Percentiles rank a stretch among this genome's conserved stretches.
Evolutionary conservation across 352 stramenopile genomes (phyloP).

Genomic region (Aphanomyces euteiches): DNA sequence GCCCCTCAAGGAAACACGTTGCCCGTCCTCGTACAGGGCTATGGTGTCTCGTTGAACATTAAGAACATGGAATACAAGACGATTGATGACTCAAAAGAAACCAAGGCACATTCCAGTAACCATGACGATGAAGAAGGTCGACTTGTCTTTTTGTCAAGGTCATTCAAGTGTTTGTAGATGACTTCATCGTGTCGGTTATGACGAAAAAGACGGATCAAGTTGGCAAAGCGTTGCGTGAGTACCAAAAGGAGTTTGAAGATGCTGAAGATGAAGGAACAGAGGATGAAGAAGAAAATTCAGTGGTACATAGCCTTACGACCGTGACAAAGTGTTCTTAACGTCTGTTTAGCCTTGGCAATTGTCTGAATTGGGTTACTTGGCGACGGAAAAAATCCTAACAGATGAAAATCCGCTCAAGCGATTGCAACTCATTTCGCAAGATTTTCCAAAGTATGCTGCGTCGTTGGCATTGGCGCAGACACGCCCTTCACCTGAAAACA

Average conservation of each 20-base stretch:
- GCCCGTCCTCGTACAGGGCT: conserved; percentile 86
- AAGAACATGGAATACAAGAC: conserved; percentile 98
- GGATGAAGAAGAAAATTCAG: conserved; percentile 20
- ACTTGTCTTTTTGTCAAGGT: too few relatives aligned
- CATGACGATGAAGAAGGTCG: background rate
- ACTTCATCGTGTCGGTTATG: conserved; percentile 36
- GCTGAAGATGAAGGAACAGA: conserved; percentile 34
- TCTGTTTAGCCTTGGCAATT: conserved; percentile 79
- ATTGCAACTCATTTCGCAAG: conserved; percentile 77
- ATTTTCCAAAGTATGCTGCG: conserved; percentile 86
- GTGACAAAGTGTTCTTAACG: too few relatives aligned
- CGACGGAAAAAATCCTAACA: conserved; percentile 62
- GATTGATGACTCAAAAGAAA: conserved; percentile 84
- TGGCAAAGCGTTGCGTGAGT: conserved; percentile 39
- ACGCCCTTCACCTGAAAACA: conserved; percentile 39
- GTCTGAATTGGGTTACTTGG: conserved; percentile 83
- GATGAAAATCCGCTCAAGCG: conserved; percentile 71
- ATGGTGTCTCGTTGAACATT: conserved; percentile 91
- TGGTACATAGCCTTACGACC: too few relatives aligned
- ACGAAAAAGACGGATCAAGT: conserved; percentile 41
- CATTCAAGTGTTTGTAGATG: conserved; percentile 1
- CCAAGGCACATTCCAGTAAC: conserved; percentile 12
- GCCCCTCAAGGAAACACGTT: conserved; percentile 59
- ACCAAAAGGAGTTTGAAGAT: conserved; percentile 52
- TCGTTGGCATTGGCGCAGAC: conserved; percentile 69